A percentile compares a stretch with the other conserved stretches of the same genome.
These are phyloP conservation scores for Macrolepiota dolichaula DNA, from an alignment of 768 basidiomycete genomes.

Conservation along the genomic window DNA sequence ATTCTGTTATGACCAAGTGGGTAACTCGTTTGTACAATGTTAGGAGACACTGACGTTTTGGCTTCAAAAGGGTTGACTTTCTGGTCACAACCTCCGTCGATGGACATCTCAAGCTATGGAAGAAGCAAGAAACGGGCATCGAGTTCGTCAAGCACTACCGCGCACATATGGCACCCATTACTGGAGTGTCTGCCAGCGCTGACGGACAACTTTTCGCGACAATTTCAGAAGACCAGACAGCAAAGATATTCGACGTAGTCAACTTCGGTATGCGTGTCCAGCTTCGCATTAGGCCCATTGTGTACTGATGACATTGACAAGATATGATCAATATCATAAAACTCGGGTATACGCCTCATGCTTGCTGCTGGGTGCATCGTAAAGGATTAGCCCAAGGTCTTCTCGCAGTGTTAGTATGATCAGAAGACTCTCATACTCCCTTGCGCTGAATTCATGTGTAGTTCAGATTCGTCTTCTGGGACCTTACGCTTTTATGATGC, in stretches of 20 bases:
- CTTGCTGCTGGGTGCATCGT: conserved; percentile 94
- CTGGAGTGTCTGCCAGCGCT: conserved; percentile 79
- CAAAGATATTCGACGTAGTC: conserved; percentile 95
- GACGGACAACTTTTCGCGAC: conserved; percentile 93
- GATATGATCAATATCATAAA: conserved; percentile 99
- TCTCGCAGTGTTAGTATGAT: conserved; percentile 70
- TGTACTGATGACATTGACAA: conserved; percentile 26
- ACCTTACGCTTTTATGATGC: conserved; percentile 89
- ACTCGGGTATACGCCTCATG: conserved; percentile 77
- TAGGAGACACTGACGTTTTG: background rate
- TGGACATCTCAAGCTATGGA: conserved; percentile 98
- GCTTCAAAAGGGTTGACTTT: conserved; percentile 73
- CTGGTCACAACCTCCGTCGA: conserved; percentile 93
- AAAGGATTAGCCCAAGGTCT: conserved; percentile 85
- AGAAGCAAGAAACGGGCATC: conserved; percentile 93
- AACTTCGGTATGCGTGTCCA: conserved; percentile 80
- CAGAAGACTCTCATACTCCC: background rate
- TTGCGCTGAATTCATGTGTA: conserved; percentile 28
- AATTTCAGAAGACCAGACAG: conserved; percentile 86
- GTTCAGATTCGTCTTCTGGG: conserved; percentile 75
- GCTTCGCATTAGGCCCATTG: background rate
- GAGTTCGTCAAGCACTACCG: conserved; percentile 99
- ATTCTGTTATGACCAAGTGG: conserved; percentile 84
- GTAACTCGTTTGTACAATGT: conserved; percentile 17
- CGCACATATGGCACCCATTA: conserved; percentile 79